These are phyloP conservation scores for Kandelia obovata DNA, from an alignment of 345 rosid species.

Conservation along the genomic window DNA sequence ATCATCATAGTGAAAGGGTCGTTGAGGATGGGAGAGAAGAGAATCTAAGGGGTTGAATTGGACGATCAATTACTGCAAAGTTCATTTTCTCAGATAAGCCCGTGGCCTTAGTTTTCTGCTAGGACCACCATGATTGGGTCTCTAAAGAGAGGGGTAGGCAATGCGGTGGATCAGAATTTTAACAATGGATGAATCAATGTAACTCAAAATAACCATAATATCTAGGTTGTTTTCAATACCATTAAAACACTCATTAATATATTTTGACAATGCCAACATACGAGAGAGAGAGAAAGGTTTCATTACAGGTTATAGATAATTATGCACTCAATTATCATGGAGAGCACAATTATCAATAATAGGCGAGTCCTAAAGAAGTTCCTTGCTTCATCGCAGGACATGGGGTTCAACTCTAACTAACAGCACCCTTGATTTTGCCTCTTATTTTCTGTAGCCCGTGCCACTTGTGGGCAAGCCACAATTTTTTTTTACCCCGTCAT, in stretches of 20 bases:
- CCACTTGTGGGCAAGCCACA: background rate
- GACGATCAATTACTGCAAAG: too few species aligned
- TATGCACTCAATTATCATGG: slow-evolving; percentile 83
- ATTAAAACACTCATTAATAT: too few species aligned
- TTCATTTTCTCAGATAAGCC: too few species aligned
- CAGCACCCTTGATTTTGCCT: background rate
- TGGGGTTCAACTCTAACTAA: slow-evolving; percentile 17
- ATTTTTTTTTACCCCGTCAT: background rate
- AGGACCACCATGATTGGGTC: too few species aligned
- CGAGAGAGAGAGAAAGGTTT: too few species aligned
- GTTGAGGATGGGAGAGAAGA: too few species aligned
- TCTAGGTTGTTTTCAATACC: too few species aligned
- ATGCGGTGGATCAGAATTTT: slow-evolving; percentile 52
- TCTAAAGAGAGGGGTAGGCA: slow-evolving; percentile 32
- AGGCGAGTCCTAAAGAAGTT: slow-evolving; percentile 51
- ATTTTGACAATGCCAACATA: too few species aligned
- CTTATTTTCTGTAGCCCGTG: background rate
- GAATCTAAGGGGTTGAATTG: too few species aligned
- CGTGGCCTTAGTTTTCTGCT: too few species aligned
- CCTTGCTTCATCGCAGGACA: slow-evolving; percentile 48
- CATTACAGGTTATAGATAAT: slow-evolving; percentile 46
- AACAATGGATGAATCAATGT: slow-evolving; percentile 24
- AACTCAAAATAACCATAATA: too few species aligned
- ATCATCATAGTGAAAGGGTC: too few species aligned
- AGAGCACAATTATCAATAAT: slow-evolving; percentile 79